These are phyloP conservation scores for Paramecium octaurelia DNA, from an alignment of 73 alveolate species.

Conservation along the genomic window DNA sequence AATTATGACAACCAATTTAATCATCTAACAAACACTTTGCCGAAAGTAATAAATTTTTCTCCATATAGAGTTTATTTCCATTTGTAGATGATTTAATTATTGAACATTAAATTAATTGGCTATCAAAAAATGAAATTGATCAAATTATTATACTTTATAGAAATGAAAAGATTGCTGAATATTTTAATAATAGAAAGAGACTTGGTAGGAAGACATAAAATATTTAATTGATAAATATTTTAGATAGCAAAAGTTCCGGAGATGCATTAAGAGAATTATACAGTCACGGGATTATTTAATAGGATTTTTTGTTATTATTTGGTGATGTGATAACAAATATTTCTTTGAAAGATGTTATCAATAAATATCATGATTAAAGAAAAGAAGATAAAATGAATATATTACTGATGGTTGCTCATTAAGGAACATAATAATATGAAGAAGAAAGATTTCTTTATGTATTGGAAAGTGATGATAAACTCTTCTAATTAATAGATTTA, in stretches of 20 bases:
- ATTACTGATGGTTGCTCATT: background rate
- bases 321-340: constrained; percentile 59
- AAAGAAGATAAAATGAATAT: constrained; percentile 34
- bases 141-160: background rate
- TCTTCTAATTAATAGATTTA: constrained; percentile 1
- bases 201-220: background rate
- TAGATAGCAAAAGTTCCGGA: constrained; percentile 16
- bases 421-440: constrained; percentile 24
- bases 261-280: constrained; percentile 60
- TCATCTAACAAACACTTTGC: background rate
- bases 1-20: background rate
- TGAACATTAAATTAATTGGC: background rate
- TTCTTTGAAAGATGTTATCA: background rate
- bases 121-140: background rate
- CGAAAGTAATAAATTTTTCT: background rate
- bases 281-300: constrained; percentile 8
- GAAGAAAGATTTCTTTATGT: constrained; percentile 50
- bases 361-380: constrained; percentile 33
- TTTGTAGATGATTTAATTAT: background rate
- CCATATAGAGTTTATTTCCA: background rate
- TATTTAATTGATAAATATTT: background rate
- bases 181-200: background rate
- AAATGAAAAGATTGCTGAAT: background rate
- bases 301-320: constrained; percentile 43
- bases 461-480: background rate